These are phyloP conservation scores for Xylaria sp. DNA, from an alignment of 2,329 filamentous ascomycete species.

Conservation along the genomic window DNA sequence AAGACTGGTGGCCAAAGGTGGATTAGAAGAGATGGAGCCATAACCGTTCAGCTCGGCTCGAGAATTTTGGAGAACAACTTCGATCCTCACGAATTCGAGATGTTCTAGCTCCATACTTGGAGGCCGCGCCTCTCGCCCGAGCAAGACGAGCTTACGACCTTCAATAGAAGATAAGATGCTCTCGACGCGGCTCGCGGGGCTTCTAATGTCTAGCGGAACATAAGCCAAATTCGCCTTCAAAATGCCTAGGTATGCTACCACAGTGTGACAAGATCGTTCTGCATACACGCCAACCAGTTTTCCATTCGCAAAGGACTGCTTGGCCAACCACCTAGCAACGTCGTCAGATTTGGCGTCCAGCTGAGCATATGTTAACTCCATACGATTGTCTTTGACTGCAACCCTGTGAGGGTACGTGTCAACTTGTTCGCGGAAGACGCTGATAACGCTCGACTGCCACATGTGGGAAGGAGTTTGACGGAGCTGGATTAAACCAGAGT, in stretches of 20 bases:
- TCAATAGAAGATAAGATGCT: slow-evolving; percentile 14
- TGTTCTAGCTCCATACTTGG: slow-evolving; percentile 1
- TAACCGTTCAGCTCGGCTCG: background rate
- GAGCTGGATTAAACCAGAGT: background rate
- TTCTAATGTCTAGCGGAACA: slow-evolving; percentile 18
- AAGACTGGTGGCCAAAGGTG: slow-evolving; percentile 14
- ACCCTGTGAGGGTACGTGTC: background rate
- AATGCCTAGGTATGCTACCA: slow-evolving; percentile 23
- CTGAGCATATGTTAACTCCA: slow-evolving; percentile 13
- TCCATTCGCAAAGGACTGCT: slow-evolving; percentile 1
- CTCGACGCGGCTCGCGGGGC: slow-evolving; percentile 13
- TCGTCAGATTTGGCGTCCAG: slow-evolving; percentile 14
- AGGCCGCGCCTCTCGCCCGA: background rate
- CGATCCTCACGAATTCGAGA: slow-evolving; percentile 4
- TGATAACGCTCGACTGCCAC: slow-evolving; percentile 6
- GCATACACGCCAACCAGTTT: slow-evolving; percentile 15
- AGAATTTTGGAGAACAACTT: background rate
- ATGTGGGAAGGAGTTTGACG: background rate
- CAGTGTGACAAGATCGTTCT: slow-evolving; percentile 11
- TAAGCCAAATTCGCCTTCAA: slow-evolving; percentile 24
- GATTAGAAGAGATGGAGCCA: background rate
- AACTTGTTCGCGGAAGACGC: slow-evolving; percentile 17
- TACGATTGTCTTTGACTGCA: slow-evolving; percentile 9
- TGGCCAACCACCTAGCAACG: background rate
- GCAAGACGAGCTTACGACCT: slow-evolving; percentile 3